Evolutionary conservation across 2,329 filamentous ascomycete genomes (phyloP).

Genomic region (Pseudogymnoascus sp.): DNA sequence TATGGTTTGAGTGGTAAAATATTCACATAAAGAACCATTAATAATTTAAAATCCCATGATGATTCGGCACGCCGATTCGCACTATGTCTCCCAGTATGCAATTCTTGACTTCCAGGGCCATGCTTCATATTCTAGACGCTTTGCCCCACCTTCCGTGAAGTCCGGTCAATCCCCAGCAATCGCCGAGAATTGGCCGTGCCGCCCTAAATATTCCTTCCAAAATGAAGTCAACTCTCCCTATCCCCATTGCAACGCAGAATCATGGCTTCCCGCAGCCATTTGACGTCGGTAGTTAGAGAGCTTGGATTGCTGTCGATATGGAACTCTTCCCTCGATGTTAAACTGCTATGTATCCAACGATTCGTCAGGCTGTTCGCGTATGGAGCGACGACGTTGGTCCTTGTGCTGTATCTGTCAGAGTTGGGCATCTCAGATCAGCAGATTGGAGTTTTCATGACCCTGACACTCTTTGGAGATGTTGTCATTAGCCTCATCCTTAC

Average conservation of each 20-base stretch:
- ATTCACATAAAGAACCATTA: background rate
- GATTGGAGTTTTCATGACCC: conserved; percentile 59
- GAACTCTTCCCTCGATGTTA: conserved; percentile 41
- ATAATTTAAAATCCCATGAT: background rate
- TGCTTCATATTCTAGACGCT: background rate
- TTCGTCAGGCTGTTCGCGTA: conserved; percentile 59
- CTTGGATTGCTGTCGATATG: conserved; percentile 40
- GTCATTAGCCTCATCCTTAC: conserved; percentile 53
- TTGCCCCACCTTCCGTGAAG: background rate
- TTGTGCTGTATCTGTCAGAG: conserved; percentile 48
- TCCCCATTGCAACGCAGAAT: background rate
- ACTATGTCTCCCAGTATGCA: background rate
- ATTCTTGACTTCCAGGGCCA: background rate
- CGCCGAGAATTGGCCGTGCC: background rate
- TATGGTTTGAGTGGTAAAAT: background rate
- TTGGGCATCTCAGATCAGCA: conserved; percentile 43
- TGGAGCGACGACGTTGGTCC: conserved; percentile 49
- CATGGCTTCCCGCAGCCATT: background rate
- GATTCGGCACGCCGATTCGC: background rate
- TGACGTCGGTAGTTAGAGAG: conserved; percentile 26
- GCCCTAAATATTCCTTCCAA: background rate
- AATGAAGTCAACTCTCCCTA: background rate
- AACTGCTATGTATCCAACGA: conserved; percentile 51
- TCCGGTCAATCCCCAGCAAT: background rate
- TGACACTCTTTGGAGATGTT: conserved; percentile 55